Evolutionary conservation across 345 rosid species (phyloP).

Genomic region (Triadica sebifera): DNA sequence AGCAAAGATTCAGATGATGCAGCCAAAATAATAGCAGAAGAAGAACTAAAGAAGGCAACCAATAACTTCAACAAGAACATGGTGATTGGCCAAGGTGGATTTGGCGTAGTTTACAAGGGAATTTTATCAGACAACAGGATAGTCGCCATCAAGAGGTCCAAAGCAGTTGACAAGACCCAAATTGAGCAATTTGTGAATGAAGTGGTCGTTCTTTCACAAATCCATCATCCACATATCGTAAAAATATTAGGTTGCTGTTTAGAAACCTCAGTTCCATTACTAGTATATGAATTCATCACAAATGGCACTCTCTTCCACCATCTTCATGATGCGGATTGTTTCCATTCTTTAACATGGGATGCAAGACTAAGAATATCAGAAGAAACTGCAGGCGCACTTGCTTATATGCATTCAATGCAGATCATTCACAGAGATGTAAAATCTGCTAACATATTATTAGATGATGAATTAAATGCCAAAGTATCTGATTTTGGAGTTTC

Average conservation of each 20-base stretch:
- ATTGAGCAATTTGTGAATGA: conserved; percentile 29
- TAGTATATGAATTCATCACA: conserved; percentile 25
- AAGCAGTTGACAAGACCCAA: conserved; percentile 20
- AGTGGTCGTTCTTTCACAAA: conserved; percentile 19
- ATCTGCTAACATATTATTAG: conserved; percentile 26
- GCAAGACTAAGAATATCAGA: conserved; percentile 21
- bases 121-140: conserved; percentile 10
- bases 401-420: conserved; percentile 22
- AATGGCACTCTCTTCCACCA: conserved; percentile 26
- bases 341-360: conserved; percentile 10
- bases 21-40: conserved; percentile 16
- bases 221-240: conserved; percentile 22
- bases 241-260: conserved; percentile 28
- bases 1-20: not conserved
- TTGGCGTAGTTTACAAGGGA: conserved; percentile 28
- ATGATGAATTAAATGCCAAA: conserved; percentile 22
- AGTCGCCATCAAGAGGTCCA: conserved; percentile 30
- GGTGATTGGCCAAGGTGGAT: conserved; percentile 29
- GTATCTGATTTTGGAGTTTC: conserved; percentile 29
- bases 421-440: conserved; percentile 31
- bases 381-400: conserved; percentile 20
- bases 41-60: conserved; percentile 27
- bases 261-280: conserved; percentile 21
- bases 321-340: not conserved
- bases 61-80: conserved; percentile 16